These are phyloP conservation scores for Starmerella ratchasimensis DNA, from an alignment of 805 yeast species.

Conservation along the genomic window DNA sequence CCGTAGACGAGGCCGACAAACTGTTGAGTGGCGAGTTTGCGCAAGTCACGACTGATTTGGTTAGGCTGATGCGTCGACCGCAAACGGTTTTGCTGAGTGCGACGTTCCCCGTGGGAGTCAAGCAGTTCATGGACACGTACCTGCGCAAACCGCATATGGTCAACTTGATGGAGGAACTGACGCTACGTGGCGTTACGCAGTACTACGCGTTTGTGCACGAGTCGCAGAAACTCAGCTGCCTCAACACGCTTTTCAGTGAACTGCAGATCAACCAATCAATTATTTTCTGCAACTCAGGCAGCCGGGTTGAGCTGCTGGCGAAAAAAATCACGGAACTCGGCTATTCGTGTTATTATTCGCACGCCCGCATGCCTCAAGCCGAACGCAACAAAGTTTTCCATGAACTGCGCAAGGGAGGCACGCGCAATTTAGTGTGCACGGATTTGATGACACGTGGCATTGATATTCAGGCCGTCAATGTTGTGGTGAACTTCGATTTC, in stretches of 20 bases:
- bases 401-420: slow-evolving; percentile 96
- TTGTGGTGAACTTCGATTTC: slow-evolving; percentile 94
- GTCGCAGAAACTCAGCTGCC: slow-evolving; percentile 86
- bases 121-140: slow-evolving; percentile 82
- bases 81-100: slow-evolving; percentile 88
- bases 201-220: slow-evolving; percentile 98
- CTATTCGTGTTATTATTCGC: slow-evolving; percentile 91
- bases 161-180: slow-evolving; percentile 93
- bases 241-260: slow-evolving; percentile 86
- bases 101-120: slow-evolving; percentile 89
- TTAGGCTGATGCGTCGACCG: slow-evolving; percentile 61
- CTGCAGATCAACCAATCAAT: slow-evolving; percentile 92
- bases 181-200: slow-evolving; percentile 91
- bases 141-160: slow-evolving; percentile 86
- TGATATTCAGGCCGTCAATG: slow-evolving; percentile 97
- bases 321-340: slow-evolving; percentile 93
- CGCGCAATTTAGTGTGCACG: slow-evolving; percentile 91
- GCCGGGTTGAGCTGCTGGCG: slow-evolving; percentile 88
- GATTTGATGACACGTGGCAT: slow-evolving; percentile 96
- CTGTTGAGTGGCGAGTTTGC: slow-evolving; percentile 86
- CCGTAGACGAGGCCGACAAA: slow-evolving; percentile 99
- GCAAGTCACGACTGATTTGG: slow-evolving; percentile 71
- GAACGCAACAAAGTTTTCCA: slow-evolving; percentile 97
- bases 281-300: slow-evolving; percentile 93
- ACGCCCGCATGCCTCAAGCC: slow-evolving; percentile 93